A percentile compares a stretch with the other conserved stretches of the same genome.
These are phyloP conservation scores for Pleurotus citrinopileatus DNA, from an alignment of 768 basidiomycete genomes.

Conservation along the genomic window DNA sequence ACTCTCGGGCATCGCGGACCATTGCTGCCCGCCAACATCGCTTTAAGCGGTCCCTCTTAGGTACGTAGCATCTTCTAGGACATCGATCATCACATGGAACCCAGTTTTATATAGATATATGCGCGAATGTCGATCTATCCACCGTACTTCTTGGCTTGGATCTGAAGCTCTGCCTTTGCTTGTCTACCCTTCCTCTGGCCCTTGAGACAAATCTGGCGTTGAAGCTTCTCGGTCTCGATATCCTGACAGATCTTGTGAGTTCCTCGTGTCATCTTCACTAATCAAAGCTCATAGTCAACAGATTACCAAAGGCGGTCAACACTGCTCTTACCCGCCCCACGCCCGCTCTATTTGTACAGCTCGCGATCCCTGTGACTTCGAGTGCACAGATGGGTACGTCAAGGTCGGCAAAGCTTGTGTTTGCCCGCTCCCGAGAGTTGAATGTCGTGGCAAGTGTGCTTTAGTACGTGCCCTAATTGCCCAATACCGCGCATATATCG, in stretches of 20 bases:
- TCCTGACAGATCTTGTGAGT: constrained; percentile 9
- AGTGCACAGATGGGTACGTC: constrained; percentile 13
- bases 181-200: constrained; percentile 11
- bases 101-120: constrained; percentile 7
- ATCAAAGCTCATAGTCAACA: not conserved
- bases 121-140: constrained; percentile 11
- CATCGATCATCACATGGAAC: not conserved
- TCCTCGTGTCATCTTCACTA: not conserved
- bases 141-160: constrained; percentile 7
- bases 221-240: not conserved
- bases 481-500: not conserved
- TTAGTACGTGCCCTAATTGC: not conserved
- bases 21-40: constrained; percentile 11
- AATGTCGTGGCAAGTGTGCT: constrained; percentile 8
- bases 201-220: constrained; percentile 6
- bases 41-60: constrained; percentile 7
- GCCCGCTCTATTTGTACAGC: constrained; percentile 3
- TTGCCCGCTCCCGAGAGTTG: constrained; percentile 1
- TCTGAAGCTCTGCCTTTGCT: constrained; percentile 14
- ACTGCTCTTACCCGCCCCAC: constrained; percentile 13
- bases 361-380: constrained; percentile 9
- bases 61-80: too few relatives aligned
- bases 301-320: constrained; percentile 1
- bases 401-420: constrained; percentile 13
- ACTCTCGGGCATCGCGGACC: constrained; percentile 1